These are phyloP conservation scores for Coprinopsis cinerea DNA, from an alignment of 768 basidiomycete species.

Conservation along the genomic window DNA sequence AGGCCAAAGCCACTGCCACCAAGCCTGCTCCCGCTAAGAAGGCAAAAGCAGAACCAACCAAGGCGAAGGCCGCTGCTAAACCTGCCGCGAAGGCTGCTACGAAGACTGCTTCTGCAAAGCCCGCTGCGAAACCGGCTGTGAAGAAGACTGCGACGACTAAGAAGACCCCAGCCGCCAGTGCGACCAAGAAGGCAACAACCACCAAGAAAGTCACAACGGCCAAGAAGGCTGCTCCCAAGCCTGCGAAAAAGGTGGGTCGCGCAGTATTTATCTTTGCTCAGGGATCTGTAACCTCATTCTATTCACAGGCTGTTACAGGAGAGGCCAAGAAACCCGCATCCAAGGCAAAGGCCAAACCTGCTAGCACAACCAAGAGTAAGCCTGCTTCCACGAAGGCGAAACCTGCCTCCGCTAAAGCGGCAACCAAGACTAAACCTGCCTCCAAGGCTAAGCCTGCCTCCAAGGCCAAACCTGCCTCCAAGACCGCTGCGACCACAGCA, in stretches of 20 bases:
- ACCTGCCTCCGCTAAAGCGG: constrained; percentile 18
- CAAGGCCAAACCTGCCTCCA: constrained; percentile 23
- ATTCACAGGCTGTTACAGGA: constrained; percentile 30
- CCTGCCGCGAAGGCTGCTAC: constrained; percentile 23
- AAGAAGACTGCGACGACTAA: constrained; percentile 7
- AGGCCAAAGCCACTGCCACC: constrained; percentile 13
- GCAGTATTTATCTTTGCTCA: neutral
- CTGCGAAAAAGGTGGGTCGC: constrained; percentile 50
- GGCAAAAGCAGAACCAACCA: constrained; percentile 16
- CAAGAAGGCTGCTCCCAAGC: constrained; percentile 22
- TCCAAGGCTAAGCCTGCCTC: constrained; percentile 28
- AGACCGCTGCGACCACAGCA: constrained; percentile 17
- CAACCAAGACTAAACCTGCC: constrained; percentile 23
- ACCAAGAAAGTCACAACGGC: constrained; percentile 14
- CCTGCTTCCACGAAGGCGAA: constrained; percentile 16
- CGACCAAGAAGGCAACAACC: constrained; percentile 11
- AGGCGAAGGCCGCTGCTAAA: constrained; percentile 13
- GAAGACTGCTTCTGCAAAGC: constrained; percentile 23
- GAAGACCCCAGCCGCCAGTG: constrained; percentile 13
- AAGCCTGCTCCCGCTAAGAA: constrained; percentile 18
- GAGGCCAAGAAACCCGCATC: constrained; percentile 30
- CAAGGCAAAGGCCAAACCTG: constrained; percentile 15
- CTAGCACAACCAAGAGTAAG: constrained; percentile 25
- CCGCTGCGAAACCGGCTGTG: constrained; percentile 12
- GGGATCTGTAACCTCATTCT: neutral